Conservation (phyloP, 225 moss, liverwort and hornwort species). For the Thuidium tamariscinum region DNA sequence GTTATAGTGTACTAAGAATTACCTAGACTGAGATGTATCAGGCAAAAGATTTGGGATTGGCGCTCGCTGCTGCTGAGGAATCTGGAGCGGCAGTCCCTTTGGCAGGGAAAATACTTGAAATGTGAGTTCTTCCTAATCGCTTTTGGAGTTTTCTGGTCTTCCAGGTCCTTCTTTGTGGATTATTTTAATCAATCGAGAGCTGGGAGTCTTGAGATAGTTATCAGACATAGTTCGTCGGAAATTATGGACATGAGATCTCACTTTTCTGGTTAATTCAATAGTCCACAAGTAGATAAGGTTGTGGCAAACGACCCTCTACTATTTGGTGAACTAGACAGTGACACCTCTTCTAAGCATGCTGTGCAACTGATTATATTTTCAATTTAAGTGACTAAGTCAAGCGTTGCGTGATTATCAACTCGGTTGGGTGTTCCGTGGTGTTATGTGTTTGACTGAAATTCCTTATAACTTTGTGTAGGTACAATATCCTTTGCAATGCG, state of each 20-base stretch:
- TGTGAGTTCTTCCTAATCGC: conserved; percentile 34
- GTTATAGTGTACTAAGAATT: neutral
- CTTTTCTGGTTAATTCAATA: neutral
- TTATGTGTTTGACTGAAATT: neutral
- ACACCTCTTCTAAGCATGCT: neutral
- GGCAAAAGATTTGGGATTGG: conserved; percentile 88
- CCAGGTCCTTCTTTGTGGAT: neutral
- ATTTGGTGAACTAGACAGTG: neutral
- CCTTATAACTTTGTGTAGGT: conserved; percentile 31
- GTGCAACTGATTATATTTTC: neutral
- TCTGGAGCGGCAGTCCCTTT: conserved; percentile 49
- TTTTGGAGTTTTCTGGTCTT: neutral
- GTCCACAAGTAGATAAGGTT: neutral
- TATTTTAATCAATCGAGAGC: neutral
- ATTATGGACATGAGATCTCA: neutral
- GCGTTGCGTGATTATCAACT: neutral
- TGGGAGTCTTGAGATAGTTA: neutral
- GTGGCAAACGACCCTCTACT: too few species aligned
- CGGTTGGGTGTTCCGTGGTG: neutral
- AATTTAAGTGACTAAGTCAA: neutral
- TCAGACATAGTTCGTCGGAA: neutral
- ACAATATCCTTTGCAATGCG: conserved; percentile 40
- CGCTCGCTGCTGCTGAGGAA: conserved; percentile 67
- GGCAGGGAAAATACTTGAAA: conserved; percentile 41
- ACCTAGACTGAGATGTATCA: neutral